Percentiles rank a stretch among this genome's conserved stretches.
phyloP scores from a whole-genome alignment of 148 eudicot species.

The Vaccinium macrocarpon region DNA sequence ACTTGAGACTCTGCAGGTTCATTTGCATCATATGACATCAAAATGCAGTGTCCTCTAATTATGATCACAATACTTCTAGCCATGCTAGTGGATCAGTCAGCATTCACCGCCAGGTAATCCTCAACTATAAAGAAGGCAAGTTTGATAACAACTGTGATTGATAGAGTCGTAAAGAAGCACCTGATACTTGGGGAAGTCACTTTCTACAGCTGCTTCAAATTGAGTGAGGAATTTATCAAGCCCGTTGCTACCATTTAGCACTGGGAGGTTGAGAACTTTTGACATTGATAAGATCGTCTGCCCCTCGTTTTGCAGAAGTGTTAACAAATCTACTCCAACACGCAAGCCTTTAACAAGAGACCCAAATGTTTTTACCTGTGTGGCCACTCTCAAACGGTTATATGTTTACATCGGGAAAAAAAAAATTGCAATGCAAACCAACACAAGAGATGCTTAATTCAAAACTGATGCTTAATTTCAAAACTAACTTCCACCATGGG shows the following conservation, averaged over 20 bases:
- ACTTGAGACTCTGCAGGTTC: background rate
- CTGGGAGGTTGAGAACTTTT: slow-evolving; percentile 63
- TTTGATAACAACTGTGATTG: background rate
- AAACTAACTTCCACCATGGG: background rate
- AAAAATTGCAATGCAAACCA: background rate
- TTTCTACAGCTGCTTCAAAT: slow-evolving; percentile 90
- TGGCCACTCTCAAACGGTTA: slow-evolving; percentile 7
- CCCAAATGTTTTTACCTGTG: slow-evolving; percentile 85
- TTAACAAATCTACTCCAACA: slow-evolving; percentile 60
- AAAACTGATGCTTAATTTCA: background rate
- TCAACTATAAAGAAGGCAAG: background rate
- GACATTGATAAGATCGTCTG: slow-evolving; percentile 39
- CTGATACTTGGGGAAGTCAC: slow-evolving; percentile 92
- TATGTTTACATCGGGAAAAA: background rate
- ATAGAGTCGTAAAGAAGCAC: slow-evolving; percentile 24
- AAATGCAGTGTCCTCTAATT: background rate
- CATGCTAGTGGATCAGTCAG: slow-evolving; percentile 9
- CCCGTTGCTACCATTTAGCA: slow-evolving; percentile 58
- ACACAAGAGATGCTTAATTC: background rate
- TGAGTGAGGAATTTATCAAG: slow-evolving; percentile 73
- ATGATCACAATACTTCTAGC: background rate
- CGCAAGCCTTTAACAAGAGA: slow-evolving; percentile 82
- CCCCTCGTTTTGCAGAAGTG: slow-evolving; percentile 49
- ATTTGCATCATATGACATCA: background rate
- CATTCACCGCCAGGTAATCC: background rate